These are phyloP conservation scores for Phytophthora palmivora DNA, from an alignment of 352 stramenopile genomes.

Conservation along the genomic window DNA sequence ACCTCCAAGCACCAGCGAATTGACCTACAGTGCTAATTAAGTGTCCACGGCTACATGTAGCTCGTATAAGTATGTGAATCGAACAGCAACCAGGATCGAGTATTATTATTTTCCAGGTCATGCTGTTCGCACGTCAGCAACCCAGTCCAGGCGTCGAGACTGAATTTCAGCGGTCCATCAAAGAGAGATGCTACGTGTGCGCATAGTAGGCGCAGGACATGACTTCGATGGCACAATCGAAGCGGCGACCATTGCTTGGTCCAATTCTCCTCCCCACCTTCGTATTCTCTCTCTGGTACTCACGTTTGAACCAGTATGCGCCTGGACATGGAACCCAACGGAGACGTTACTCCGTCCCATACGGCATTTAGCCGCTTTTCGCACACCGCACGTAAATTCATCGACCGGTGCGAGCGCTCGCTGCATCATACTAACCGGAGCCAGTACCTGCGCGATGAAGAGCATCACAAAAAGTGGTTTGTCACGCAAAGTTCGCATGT, in stretches of 20 bases:
- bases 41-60: too few relatives aligned
- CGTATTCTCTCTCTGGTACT: conserved; percentile 7
- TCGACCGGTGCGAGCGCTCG: conserved; percentile 28
- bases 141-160: background rate
- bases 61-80: too few relatives aligned
- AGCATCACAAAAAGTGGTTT: conserved; percentile 28
- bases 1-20: conserved; percentile 2
- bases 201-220: conserved; percentile 10
- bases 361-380: conserved; percentile 14
- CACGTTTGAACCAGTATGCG: conserved; percentile 8
- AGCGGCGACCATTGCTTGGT: background rate
- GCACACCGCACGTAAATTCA: conserved; percentile 13
- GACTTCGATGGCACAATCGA: conserved; percentile 19
- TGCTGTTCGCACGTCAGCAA: background rate
- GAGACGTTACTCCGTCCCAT: conserved; percentile 6
- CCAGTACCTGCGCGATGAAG: conserved; percentile 16
- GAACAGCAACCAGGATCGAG: background rate
- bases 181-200: conserved; percentile 13
- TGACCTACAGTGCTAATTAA: too few relatives aligned
- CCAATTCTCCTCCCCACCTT: background rate
- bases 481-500: conserved; percentile 12
- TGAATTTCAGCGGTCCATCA: conserved; percentile 10
- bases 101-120: background rate
- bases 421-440: conserved; percentile 33
- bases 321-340: conserved; percentile 5